A percentile compares a stretch with the other conserved stretches of the same genome.
These are phyloP conservation scores for Micromonas pusilla DNA, from an alignment of 139 green algal species.

Conservation along the genomic window DNA sequence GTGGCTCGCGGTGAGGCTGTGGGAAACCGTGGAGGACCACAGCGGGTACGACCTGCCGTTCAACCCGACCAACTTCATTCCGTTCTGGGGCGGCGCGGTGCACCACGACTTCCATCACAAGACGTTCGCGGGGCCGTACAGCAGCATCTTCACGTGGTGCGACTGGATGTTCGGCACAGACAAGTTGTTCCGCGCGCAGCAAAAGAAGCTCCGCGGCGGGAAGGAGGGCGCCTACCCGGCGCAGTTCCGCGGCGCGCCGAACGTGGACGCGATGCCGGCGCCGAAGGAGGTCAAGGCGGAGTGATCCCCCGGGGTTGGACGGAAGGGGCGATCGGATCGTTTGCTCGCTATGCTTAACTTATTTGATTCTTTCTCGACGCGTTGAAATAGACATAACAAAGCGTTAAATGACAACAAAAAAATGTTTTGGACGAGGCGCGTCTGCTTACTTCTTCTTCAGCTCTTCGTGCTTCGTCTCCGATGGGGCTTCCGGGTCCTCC, in stretches of 20 bases:
- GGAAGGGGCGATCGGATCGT: no score
- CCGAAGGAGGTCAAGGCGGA: not conserved
- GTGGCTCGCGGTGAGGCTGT: slow-evolving; percentile 36
- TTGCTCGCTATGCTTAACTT: no score
- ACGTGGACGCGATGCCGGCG: not conserved
- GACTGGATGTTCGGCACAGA: slow-evolving; percentile 45
- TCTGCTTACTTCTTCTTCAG: not conserved
- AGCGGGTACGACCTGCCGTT: slow-evolving; percentile 44
- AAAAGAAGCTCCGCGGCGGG: not conserved
- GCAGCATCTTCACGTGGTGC: slow-evolving; percentile 43
- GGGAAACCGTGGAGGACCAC: slow-evolving; percentile 42
- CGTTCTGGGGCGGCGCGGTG: slow-evolving; percentile 43
- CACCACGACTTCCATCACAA: slow-evolving; percentile 47
- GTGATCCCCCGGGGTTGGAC: no score
- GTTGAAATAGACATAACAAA: not conserved
- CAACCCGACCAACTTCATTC: slow-evolving; percentile 40
- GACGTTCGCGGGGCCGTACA: slow-evolving; percentile 39
- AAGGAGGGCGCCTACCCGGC: slow-evolving; percentile 12
- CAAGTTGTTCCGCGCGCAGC: slow-evolving; percentile 27
- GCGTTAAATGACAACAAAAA: not conserved
- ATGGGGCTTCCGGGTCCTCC: slow-evolving; percentile 1
- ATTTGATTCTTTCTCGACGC: not conserved
- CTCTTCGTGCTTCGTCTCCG: slow-evolving; percentile 3
- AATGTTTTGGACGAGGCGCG: not conserved
- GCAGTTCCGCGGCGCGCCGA: slow-evolving; percentile 12